Evolutionary conservation across 2,329 filamentous ascomycete genomes (phyloP).

Genomic region (Rhynchosporium agropyri): DNA sequence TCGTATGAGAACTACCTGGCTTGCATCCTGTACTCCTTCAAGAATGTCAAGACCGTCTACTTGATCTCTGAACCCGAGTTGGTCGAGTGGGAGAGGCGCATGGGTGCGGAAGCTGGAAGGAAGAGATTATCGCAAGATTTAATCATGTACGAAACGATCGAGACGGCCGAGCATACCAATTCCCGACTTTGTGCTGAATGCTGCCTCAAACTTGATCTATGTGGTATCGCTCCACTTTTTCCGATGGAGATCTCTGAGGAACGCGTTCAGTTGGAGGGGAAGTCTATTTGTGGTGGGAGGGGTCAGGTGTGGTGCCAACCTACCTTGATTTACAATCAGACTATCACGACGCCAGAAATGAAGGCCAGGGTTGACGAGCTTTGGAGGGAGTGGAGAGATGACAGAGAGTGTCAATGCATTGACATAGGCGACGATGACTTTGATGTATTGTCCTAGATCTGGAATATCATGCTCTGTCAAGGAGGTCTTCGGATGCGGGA

Average conservation of each 20-base stretch:
- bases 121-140: not conserved
- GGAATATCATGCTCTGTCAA: not conserved
- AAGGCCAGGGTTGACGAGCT: not conserved
- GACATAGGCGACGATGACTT: not conserved
- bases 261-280: slow-evolving; percentile 6
- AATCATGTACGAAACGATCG: not conserved
- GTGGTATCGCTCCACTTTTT: not conserved
- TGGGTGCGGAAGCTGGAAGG: not conserved
- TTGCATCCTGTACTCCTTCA: slow-evolving; percentile 13
- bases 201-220: not conserved
- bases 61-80: slow-evolving; percentile 3
- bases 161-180: not conserved
- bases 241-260: slow-evolving; percentile 5
- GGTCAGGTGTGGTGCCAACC: slow-evolving; percentile 3
- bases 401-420: slow-evolving; percentile 5
- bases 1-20: slow-evolving; percentile 14
- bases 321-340: not conserved
- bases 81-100: not conserved
- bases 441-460: not conserved
- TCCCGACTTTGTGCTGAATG: slow-evolving; percentile 5
- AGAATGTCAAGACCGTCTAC: slow-evolving; percentile 11
- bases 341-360: slow-evolving; percentile 12
- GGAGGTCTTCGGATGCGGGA: not conserved
- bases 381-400: not conserved
- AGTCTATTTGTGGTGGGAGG: slow-evolving; percentile 1